Conservation (phyloP, 2,329 filamentous ascomycete genomes). For the Juglanconis sp. region DNA sequence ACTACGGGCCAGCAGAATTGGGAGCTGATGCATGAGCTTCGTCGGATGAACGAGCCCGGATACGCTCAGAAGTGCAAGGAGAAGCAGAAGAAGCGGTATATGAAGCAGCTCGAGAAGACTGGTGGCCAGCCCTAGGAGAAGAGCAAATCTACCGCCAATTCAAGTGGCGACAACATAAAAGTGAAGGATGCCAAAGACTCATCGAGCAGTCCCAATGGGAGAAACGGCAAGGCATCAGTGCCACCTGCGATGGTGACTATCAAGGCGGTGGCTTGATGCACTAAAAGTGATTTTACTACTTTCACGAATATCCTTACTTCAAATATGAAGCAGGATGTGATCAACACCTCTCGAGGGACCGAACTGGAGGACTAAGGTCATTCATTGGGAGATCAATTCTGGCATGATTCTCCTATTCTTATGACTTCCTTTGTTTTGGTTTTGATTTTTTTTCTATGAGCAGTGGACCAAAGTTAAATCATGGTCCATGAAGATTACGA, state of each 20-base stretch:
- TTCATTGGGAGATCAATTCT: background rate
- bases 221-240: background rate
- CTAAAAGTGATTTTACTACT: background rate
- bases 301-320: background rate
- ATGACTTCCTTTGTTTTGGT: background rate
- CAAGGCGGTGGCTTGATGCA: background rate
- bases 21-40: constrained; percentile 18
- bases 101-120: constrained; percentile 10
- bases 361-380: background rate
- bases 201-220: background rate
- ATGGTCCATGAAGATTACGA: background rate
- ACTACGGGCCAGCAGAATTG: constrained; percentile 19
- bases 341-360: background rate
- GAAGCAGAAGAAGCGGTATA: constrained; percentile 18
- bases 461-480: background rate
- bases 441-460: background rate
- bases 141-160: background rate
- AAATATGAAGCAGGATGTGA: background rate
- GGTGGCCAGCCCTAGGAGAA: constrained; percentile 6
- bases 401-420: background rate
- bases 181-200: background rate
- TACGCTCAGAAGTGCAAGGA: constrained; percentile 17
- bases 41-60: constrained; percentile 16
- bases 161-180: background rate
- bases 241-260: background rate